Evolutionary conservation across 192 early-diverging fungal genomes (phyloP).

Genomic region (Rhizophagus sp.): DNA sequence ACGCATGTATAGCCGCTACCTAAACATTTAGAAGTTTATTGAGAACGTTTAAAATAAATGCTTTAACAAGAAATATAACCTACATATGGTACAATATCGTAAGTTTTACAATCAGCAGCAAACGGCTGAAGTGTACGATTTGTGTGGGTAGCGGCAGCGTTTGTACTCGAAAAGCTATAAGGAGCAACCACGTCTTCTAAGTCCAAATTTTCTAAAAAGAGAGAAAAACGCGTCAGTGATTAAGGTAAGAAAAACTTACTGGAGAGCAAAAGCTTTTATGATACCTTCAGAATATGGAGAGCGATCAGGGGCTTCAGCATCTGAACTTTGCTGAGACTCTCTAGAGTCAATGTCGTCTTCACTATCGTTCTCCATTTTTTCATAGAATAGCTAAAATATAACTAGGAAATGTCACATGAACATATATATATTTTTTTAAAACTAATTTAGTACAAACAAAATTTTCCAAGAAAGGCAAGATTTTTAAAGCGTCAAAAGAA

Average conservation of each 20-base stretch:
- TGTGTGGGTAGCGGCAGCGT: not conserved
- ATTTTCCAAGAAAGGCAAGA: too few species aligned
- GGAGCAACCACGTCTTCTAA: not conserved
- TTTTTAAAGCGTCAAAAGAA: too few species aligned
- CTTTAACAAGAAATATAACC: not conserved
- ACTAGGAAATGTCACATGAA: too few species aligned
- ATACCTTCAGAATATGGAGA: not conserved
- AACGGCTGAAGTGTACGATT: slow-evolving; percentile 37
- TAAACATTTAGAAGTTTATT: slow-evolving; percentile 26
- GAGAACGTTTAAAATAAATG: not conserved
- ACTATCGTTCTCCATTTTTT: slow-evolving; percentile 5
- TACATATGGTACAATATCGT: slow-evolving; percentile 49
- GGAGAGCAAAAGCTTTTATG: not conserved
- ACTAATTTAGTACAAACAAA: too few species aligned
- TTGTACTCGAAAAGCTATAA: not conserved
- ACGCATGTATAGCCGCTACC: slow-evolving; percentile 64
- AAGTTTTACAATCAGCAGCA: slow-evolving; percentile 42
- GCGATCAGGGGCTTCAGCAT: not conserved
- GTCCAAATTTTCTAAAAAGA: not conserved
- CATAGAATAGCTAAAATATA: not conserved
- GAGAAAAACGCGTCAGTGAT: not conserved
- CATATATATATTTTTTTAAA: too few species aligned
- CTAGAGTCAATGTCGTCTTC: slow-evolving; percentile 9
- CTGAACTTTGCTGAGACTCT: slow-evolving; percentile 21
- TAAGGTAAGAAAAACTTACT: not conserved